Percentiles rank a stretch among this genome's conserved stretches.
These are phyloP conservation scores for Aspergillus proliferans DNA, from an alignment of 2,329 filamentous ascomycete species.

Conservation along the genomic window DNA sequence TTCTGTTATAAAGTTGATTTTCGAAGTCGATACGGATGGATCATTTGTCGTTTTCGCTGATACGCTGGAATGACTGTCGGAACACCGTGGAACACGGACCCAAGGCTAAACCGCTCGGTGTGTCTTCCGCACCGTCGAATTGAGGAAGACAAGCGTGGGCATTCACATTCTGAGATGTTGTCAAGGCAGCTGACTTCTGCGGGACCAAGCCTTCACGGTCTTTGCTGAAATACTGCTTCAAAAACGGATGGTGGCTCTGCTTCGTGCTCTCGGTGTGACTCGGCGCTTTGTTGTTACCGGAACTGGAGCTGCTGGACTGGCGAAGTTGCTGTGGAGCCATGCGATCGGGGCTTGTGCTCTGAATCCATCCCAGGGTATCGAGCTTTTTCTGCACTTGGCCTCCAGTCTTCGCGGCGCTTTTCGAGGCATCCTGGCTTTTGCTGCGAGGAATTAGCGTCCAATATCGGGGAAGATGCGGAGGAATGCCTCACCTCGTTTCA, in stretches of 20 bases:
- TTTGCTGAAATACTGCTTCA: constrained; percentile 17
- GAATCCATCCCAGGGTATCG: constrained; percentile 2
- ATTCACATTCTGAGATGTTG: constrained; percentile 24
- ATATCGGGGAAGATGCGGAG: not conserved
- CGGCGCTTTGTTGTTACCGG: not conserved
- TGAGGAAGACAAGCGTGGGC: constrained; percentile 24
- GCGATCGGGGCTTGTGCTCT: not conserved
- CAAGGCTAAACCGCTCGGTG: not conserved
- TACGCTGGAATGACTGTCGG: too few species aligned
- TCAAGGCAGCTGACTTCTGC: constrained; percentile 21
- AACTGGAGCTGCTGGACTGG: not conserved
- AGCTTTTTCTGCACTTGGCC: constrained; percentile 1
- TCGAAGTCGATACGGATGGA: too few species aligned
- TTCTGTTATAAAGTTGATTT: too few species aligned
- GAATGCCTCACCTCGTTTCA: not conserved
- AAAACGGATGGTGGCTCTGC: constrained; percentile 10
- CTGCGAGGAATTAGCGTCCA: not conserved
- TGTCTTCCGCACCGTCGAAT: constrained; percentile 18
- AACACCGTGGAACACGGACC: too few species aligned
- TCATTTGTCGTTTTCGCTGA: too few species aligned
- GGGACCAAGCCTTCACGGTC: constrained; percentile 10
- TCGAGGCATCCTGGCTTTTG: not conserved
- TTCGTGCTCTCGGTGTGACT: constrained; percentile 3
- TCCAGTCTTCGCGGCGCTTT: not conserved
- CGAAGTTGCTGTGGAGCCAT: not conserved